A percentile compares a stretch with the other conserved stretches of the same genome.
phyloP scores from a whole-genome alignment of 2,329 filamentous ascomycete species.

The Paracoccidioides brasiliensis region DNA sequence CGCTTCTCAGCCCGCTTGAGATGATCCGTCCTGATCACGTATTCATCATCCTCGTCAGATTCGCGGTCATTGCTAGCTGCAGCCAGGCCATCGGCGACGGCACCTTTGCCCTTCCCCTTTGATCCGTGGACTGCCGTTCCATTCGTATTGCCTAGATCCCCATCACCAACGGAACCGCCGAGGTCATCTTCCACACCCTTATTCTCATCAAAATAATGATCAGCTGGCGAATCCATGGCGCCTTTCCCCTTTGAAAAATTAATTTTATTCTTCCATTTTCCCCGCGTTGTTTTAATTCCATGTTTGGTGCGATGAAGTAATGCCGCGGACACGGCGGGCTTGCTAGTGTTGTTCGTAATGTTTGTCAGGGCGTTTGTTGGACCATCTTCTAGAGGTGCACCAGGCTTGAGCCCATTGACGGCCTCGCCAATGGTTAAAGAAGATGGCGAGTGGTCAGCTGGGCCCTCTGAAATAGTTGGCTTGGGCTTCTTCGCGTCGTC shows the following conservation, averaged over 20 bases:
- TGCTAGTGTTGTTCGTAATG: neutral
- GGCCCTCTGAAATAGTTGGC: neutral
- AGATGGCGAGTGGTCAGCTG: constrained; percentile 5
- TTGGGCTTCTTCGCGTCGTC: constrained; percentile 32
- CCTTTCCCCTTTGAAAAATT: neutral
- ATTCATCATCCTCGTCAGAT: constrained; percentile 25
- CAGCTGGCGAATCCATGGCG: neutral
- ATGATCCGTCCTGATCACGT: constrained; percentile 28
- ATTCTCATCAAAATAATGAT: constrained; percentile 15
- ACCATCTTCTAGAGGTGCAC: constrained; percentile 13
- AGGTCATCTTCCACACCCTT: constrained; percentile 27
- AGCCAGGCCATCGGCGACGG: constrained; percentile 12
- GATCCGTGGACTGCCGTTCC: neutral
- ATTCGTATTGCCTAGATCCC: neutral
- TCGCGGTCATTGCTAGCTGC: constrained; percentile 12
- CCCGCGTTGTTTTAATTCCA: constrained; percentile 16
- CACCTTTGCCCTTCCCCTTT: constrained; percentile 29
- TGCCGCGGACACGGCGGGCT: neutral
- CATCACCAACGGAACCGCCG: constrained; percentile 24
- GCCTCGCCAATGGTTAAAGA: constrained; percentile 27
- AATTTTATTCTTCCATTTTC: constrained; percentile 21
- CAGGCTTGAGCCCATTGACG: constrained; percentile 23
- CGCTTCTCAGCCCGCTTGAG: constrained; percentile 10
- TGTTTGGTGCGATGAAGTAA: neutral
- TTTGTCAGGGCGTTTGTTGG: constrained; percentile 15